Percentiles rank a stretch among this genome's conserved stretches.
Evolutionary conservation across 164 flowering plant species (phyloP).

Genomic region (Pachysandra terminalis): DNA sequence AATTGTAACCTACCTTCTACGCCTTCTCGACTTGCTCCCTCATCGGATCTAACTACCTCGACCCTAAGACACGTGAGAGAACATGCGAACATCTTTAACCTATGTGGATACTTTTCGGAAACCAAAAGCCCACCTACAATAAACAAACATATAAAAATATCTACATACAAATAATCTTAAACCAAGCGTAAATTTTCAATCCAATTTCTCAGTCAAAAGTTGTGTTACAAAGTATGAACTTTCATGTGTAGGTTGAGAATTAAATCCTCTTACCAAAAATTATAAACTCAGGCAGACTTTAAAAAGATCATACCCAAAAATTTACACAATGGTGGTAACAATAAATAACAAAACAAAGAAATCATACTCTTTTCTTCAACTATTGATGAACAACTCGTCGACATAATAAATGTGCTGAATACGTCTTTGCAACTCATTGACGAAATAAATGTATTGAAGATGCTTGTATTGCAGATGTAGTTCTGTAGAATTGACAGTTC

Average conservation of each 20-base stretch:
- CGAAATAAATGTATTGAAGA: neutral
- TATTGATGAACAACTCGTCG: slow-evolving; percentile 3
- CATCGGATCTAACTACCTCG: too few relatives aligned
- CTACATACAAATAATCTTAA: too few relatives aligned
- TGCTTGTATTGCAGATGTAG: slow-evolving; percentile 5
- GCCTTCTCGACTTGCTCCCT: too few relatives aligned
- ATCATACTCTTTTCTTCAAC: neutral
- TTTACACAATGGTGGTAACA: slow-evolving; percentile 11
- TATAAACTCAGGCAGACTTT: neutral
- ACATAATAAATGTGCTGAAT: too few relatives aligned
- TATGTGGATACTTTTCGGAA: too few relatives aligned
- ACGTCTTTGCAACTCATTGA: too few relatives aligned
- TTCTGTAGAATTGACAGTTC: slow-evolving; percentile 4
- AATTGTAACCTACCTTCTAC: too few relatives aligned
- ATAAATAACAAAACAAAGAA: neutral
- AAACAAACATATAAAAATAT: too few relatives aligned
- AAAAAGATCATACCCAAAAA: neutral
- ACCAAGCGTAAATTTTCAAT: neutral
- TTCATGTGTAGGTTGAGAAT: neutral
- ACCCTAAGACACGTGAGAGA: too few relatives aligned
- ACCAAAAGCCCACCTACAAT: too few relatives aligned
- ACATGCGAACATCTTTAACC: too few relatives aligned
- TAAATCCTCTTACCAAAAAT: neutral
- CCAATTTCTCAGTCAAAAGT: neutral
- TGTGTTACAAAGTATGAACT: neutral